These are phyloP conservation scores for Globisporangium paroecandrum DNA, from an alignment of 352 stramenopile species.

Conservation along the genomic window DNA sequence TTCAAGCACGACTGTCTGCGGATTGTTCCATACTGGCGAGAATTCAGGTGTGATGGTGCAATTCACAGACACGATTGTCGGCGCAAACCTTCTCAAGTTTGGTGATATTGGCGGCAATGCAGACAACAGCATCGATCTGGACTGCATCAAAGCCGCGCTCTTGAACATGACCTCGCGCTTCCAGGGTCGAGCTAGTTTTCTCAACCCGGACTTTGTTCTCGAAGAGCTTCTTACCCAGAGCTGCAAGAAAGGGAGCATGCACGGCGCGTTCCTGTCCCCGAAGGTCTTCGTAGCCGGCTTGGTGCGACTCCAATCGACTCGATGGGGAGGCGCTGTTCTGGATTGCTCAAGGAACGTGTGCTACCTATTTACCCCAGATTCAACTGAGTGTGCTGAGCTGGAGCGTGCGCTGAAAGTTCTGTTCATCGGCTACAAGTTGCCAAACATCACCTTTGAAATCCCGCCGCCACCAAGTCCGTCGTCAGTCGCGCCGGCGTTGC, in stretches of 20 bases:
- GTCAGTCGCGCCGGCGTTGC: neutral
- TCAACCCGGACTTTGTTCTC: too few species aligned
- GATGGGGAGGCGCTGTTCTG: slow-evolving; percentile 1
- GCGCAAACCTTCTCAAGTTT: neutral
- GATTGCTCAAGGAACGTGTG: slow-evolving; percentile 4
- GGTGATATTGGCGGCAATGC: neutral
- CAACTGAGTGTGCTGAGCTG: too few species aligned
- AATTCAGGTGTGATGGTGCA: neutral
- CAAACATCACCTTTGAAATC: neutral
- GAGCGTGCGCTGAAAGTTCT: neutral
- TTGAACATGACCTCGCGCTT: neutral
- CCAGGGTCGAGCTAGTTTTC: too few species aligned
- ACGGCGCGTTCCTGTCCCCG: slow-evolving; percentile 6
- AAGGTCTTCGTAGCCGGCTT: slow-evolving; percentile 3
- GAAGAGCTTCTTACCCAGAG: neutral
- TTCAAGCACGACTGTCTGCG: too few species aligned
- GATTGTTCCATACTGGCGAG: too few species aligned
- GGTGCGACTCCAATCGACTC: neutral
- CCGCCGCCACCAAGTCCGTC: neutral
- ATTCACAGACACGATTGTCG: slow-evolving; percentile 11
- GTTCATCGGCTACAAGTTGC: neutral
- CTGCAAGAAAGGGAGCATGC: neutral
- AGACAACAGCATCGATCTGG: neutral
- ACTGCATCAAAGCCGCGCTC: slow-evolving; percentile 10
- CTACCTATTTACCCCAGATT: neutral